A percentile compares a stretch with the other conserved stretches of the same genome.
Conservation (phyloP, 257 asterid species). For the Gentiana dahurica region DNA sequence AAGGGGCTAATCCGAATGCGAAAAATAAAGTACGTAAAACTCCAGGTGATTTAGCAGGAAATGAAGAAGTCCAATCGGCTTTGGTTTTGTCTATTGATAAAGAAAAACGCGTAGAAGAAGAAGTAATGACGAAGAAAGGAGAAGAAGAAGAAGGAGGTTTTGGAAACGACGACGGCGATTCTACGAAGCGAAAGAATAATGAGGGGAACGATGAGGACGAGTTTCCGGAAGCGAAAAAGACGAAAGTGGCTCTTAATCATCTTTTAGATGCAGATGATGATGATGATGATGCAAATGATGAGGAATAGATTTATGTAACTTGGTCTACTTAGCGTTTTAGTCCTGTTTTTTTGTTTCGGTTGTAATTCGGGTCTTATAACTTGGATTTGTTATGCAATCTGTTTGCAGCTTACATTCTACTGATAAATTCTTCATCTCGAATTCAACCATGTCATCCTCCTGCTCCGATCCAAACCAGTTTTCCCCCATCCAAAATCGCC, state of each 20-base stretch:
- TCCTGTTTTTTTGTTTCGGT: too few relatives aligned
- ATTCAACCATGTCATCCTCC: too few relatives aligned
- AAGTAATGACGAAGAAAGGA: conserved; percentile 10
- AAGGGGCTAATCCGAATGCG: conserved; percentile 48
- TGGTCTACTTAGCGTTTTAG: too few relatives aligned
- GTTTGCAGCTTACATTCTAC: too few relatives aligned
- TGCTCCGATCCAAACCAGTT: too few relatives aligned
- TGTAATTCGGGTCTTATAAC: too few relatives aligned
- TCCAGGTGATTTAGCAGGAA: conserved; percentile 63
- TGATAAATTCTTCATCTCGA: too few relatives aligned
- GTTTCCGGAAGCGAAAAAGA: conserved; percentile 36
- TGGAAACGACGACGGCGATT: conserved; percentile 29
- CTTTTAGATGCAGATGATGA: conserved; percentile 67
- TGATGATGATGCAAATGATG: conserved; percentile 25
- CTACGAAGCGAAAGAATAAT: conserved; percentile 22
- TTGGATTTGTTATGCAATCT: too few relatives aligned
- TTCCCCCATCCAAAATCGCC: too few relatives aligned
- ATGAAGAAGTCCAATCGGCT: conserved; percentile 45
- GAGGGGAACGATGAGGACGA: conserved; percentile 21
- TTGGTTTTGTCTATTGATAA: conserved; percentile 16
- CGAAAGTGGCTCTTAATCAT: conserved; percentile 66
- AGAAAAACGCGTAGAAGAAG: conserved; percentile 21
- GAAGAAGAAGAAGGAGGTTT: conserved; percentile 10
- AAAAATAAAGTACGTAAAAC: conserved; percentile 81
- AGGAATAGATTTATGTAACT: conserved; percentile 23